Base-by-base conservation (phyloP, 495 filamentous ascomycete genomes). In the Hypoxylon subgilvum region DNA sequence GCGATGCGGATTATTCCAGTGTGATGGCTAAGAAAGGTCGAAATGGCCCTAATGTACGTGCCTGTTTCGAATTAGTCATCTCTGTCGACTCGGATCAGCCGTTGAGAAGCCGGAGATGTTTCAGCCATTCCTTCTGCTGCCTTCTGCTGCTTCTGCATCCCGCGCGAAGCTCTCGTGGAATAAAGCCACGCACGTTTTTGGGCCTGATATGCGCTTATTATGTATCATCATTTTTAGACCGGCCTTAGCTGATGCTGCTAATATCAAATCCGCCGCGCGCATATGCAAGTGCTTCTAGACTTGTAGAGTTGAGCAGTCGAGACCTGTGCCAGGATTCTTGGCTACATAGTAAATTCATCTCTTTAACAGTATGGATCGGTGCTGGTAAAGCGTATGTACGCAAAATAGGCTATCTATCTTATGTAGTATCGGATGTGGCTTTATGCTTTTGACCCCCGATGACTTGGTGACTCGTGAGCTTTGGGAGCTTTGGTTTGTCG, bases 41-140 rank as follows among this genome's bases (percentile, higher is more conserved):
- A 64, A 54, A 59, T 59, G 54, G 54, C 54, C 54, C 61, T 64
- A 64, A 64, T 64, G 61, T 64, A 64, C 49, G 61, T 64, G 61
- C 61, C 39, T 46, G 61, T 64, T 64, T 64, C 61, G 54, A 64
- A 55, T 64, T 64, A 64, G 61, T 64, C 61, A 64, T 64, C 61
- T 64, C 49, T 42, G 40, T 55, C 61, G 54, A 64, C 61, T 64
- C 61, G 61, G 61, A 59, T 64, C 43, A 55, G 61, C 49, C 54
- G 61, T 64, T 45, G 27, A 64, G 54, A 54, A 59, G 61, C 61
- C 61, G 61, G 54, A 38, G 31, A 44, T 55, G 61, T 64, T 64
- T 64, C 61, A 64, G 61, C 61, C 54, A 63, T 58, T 64, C 48
- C 61, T 54, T 59, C 54, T 58, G n/a, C n/a, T n/a, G n/a, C n/a